Percentiles rank a stretch among this genome's conserved stretches.
These are phyloP conservation scores for Trypanosoma lewisi DNA, from an alignment of 208 protist genomes.

Conservation along the genomic window DNA sequence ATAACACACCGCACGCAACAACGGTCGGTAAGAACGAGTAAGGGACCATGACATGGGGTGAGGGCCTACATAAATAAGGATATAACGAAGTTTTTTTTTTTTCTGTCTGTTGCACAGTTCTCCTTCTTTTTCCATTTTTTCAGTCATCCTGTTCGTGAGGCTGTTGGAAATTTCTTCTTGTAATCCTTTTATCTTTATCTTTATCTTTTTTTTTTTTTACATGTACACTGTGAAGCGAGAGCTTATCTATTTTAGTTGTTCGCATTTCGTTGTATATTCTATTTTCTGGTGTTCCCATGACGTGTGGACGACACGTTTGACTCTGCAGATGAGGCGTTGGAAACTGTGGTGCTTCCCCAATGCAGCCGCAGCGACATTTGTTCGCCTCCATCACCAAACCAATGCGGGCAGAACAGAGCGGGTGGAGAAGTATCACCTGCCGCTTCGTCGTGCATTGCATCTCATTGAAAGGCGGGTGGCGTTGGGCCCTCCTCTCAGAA, in stretches of 20 bases:
- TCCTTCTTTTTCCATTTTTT: no score
- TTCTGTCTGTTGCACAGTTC: background rate
- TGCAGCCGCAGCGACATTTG: background rate
- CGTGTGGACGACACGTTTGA: background rate
- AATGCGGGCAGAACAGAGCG: background rate
- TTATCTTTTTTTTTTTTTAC: background rate
- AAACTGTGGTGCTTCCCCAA: background rate
- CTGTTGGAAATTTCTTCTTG: background rate
- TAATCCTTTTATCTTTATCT: background rate
- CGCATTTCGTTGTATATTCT: no score
- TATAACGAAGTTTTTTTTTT: background rate
- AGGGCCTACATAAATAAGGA: background rate
- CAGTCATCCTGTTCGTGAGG: no score
- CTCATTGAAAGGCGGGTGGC: constrained; percentile 1
- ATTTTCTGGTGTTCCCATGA: no score
- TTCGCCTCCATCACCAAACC: background rate
- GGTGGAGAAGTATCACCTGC: constrained; percentile 12
- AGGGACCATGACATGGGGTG: background rate
- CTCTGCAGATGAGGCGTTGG: constrained; percentile 8
- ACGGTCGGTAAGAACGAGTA: background rate
- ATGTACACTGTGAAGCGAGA: no score
- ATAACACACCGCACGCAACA: constrained; percentile 2
- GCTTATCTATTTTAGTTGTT: no score
- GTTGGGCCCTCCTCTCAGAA: background rate
- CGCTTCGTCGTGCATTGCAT: constrained; percentile 20